A percentile compares a stretch with the other conserved stretches of the same genome.
phyloP scores from a whole-genome alignment of 2,329 filamentous ascomycete genomes.

The Mariannaea elegans region DNA sequence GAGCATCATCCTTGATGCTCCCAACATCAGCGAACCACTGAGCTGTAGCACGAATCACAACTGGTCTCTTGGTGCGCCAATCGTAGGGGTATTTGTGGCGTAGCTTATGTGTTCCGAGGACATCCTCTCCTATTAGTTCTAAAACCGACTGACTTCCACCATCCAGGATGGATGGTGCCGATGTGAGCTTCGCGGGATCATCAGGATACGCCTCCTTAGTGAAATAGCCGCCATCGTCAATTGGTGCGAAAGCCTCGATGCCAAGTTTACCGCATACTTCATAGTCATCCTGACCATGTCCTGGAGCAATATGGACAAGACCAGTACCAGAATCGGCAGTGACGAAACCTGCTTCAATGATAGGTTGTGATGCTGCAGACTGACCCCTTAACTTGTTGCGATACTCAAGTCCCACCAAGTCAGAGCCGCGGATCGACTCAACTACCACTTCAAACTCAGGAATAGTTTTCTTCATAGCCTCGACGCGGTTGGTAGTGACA shows the following conservation, averaged over 20 bases:
- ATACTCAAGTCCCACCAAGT: slow-evolving; percentile 74
- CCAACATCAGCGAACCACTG: slow-evolving; percentile 98
- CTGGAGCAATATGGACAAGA: slow-evolving; percentile 92
- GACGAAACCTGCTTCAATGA: slow-evolving; percentile 90
- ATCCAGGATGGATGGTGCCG: slow-evolving; percentile 75
- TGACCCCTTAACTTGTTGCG: slow-evolving; percentile 73
- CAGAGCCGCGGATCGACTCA: slow-evolving; percentile 67
- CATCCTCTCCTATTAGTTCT: slow-evolving; percentile 69
- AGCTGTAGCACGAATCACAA: slow-evolving; percentile 90
- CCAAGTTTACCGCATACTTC: slow-evolving; percentile 76
- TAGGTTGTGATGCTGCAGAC: slow-evolving; percentile 66
- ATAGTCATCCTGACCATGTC: slow-evolving; percentile 97
- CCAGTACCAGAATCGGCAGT: slow-evolving; percentile 91
- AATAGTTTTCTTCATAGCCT: slow-evolving; percentile 60
- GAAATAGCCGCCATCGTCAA: slow-evolving; percentile 83
- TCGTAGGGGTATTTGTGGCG: slow-evolving; percentile 97
- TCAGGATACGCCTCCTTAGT: slow-evolving; percentile 81
- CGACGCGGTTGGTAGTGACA: slow-evolving; percentile 75
- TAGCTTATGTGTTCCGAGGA: slow-evolving; percentile 76
- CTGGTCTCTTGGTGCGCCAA: slow-evolving; percentile 93
- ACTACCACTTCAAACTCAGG: slow-evolving; percentile 64
- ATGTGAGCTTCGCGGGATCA: slow-evolving; percentile 69
- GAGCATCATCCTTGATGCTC: slow-evolving; percentile 78
- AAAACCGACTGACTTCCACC: slow-evolving; percentile 77
- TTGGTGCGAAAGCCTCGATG: slow-evolving; percentile 81